Percentiles rank a stretch among this genome's conserved stretches.
These are phyloP conservation scores for Cytidiella melzeri DNA, from an alignment of 768 basidiomycete species.

Conservation along the genomic window DNA sequence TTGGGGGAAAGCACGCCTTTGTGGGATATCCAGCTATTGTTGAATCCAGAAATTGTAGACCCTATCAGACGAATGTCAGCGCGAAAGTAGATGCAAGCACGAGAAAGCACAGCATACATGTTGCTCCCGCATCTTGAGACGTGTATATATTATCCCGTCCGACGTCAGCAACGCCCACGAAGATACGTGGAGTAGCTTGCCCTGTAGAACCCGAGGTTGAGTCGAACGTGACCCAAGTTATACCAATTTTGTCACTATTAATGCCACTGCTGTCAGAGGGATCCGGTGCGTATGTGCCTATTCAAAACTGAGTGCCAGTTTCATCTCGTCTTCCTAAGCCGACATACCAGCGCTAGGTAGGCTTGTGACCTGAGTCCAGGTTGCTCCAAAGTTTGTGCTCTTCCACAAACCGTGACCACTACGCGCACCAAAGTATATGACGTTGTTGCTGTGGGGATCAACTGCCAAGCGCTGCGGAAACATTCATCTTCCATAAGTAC, in stretches of 20 bases:
- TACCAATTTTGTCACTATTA: constrained; percentile 33
- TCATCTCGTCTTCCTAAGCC: neutral
- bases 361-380: constrained; percentile 53
- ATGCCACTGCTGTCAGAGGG: constrained; percentile 39
- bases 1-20: constrained; percentile 57
- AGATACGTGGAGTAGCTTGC: constrained; percentile 52
- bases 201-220: constrained; percentile 46
- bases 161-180: constrained; percentile 57
- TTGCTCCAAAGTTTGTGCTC: constrained; percentile 50
- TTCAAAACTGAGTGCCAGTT: neutral
- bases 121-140: constrained; percentile 48
- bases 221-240: constrained; percentile 62
- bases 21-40: constrained; percentile 54
- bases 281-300: constrained; percentile 50
- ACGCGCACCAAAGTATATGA: constrained; percentile 59
- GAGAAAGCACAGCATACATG: no score
- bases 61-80: constrained; percentile 27
- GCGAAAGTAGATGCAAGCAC: constrained; percentile 30
- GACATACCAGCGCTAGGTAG: constrained; percentile 52
- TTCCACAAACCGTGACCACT: constrained; percentile 65
- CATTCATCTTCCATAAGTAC: neutral
- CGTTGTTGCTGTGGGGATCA: constrained; percentile 56
- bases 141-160: constrained; percentile 52
- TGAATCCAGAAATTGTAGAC: constrained; percentile 51
- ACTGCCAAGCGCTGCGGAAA: constrained; percentile 47